Percentiles rank a stretch among this genome's conserved stretches.
These are phyloP conservation scores for Fusarium chlamydosporum DNA, from an alignment of 2,329 filamentous ascomycete genomes.

Conservation along the genomic window DNA sequence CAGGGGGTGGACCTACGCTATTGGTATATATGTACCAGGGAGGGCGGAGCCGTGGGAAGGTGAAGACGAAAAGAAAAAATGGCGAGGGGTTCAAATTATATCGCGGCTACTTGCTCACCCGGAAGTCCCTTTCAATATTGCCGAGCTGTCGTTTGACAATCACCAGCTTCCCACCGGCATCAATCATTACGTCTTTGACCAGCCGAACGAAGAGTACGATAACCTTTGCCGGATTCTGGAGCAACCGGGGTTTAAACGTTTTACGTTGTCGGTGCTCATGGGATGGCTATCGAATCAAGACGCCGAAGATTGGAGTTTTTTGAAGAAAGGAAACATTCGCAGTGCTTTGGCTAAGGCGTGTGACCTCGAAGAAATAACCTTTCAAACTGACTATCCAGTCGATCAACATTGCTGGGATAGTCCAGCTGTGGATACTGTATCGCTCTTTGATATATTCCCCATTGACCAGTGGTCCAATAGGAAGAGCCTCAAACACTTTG, in stretches of 20 bases:
- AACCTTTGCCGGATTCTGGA: background rate
- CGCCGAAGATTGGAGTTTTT: background rate
- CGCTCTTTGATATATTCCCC: slow-evolving; percentile 1
- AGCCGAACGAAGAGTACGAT: background rate
- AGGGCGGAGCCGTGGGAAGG: background rate
- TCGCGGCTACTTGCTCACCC: background rate
- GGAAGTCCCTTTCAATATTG: too few species aligned
- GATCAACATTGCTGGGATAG: background rate
- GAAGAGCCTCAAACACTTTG: background rate
- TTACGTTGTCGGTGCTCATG: background rate
- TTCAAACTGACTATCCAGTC: background rate
- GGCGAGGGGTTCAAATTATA: background rate
- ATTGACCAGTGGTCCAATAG: background rate
- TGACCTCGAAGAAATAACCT: background rate
- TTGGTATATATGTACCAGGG: too few species aligned
- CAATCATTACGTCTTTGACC: background rate
- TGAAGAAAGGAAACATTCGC: background rate
- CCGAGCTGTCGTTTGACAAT: background rate
- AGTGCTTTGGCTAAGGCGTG: background rate
- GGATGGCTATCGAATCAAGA: background rate
- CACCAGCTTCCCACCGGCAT: background rate
- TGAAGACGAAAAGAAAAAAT: background rate
- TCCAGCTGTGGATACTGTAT: background rate
- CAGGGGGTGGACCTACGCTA: background rate
- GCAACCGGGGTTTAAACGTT: background rate